Conservation (phyloP, 106 monocot genomes). For the Apostasia shenzhenica region DNA sequence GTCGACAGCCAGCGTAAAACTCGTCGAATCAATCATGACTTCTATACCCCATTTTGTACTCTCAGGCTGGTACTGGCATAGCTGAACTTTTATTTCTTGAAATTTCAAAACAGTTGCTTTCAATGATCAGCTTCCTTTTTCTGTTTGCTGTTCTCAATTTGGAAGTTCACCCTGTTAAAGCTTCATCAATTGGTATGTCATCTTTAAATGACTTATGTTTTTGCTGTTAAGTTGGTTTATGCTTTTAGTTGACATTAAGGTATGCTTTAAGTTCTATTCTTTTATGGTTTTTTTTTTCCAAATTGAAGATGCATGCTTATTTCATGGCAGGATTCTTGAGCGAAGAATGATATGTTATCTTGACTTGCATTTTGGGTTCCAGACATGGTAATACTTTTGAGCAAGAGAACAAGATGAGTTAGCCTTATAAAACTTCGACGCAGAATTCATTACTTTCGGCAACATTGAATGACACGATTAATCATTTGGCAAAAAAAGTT, state of each 20-base stretch:
- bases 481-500: conserved; percentile 67
- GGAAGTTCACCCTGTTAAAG: neutral
- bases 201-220: neutral
- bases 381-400: conserved; percentile 19
- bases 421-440: conserved; percentile 19
- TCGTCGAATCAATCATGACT: too few species aligned
- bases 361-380: conserved; percentile 54
- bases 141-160: neutral
- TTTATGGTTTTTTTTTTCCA: too few species aligned
- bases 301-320: neutral
- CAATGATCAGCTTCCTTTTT: neutral
- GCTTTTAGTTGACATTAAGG: too few species aligned
- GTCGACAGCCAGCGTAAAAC: too few species aligned
- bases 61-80: conserved; percentile 84
- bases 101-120: conserved; percentile 65
- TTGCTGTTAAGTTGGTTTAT: too few species aligned
- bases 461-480: conserved; percentile 97
- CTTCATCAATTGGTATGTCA: neutral
- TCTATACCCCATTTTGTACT: neutral
- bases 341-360: conserved; percentile 87
- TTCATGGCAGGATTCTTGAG: conserved; percentile 72
- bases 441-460: conserved; percentile 91
- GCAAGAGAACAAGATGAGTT: conserved; percentile 15
- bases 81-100: conserved; percentile 78
- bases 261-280: too few species aligned